Conservation (phyloP, 805 yeast species). For the Groenewaldozyma salmanticensis region DNA sequence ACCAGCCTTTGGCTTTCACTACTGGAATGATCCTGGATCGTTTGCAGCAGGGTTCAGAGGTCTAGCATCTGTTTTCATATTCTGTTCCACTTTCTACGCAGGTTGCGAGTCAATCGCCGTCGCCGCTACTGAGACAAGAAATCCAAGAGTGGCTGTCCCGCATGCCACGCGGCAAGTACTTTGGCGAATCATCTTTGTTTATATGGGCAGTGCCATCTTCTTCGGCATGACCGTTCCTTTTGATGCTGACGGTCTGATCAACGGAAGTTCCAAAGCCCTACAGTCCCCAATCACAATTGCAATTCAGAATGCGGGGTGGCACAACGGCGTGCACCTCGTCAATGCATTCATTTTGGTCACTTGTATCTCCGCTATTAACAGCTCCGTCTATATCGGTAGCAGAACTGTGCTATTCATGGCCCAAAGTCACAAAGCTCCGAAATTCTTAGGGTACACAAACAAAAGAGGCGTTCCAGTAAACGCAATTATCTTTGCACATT, state of each 20-base stretch:
- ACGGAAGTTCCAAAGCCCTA: slow-evolving; percentile 35
- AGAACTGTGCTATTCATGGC: slow-evolving; percentile 60
- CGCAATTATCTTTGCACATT: slow-evolving; percentile 46
- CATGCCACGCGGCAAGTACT: slow-evolving; percentile 50
- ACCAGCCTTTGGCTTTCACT: slow-evolving; percentile 47
- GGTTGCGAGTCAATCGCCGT: slow-evolving; percentile 54
- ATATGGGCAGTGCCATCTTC: slow-evolving; percentile 47
- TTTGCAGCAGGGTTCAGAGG: slow-evolving; percentile 37
- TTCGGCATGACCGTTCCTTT: slow-evolving; percentile 56
- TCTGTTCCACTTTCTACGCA: slow-evolving; percentile 49
- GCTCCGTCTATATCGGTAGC: slow-evolving; percentile 60
- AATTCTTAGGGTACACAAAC: slow-evolving; percentile 41
- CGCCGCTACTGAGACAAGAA: slow-evolving; percentile 55
- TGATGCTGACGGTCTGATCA: slow-evolving; percentile 36
- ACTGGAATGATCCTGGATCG: slow-evolving; percentile 49
- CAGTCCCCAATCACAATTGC: slow-evolving; percentile 44
- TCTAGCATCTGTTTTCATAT: slow-evolving; percentile 45
- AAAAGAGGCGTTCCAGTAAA: slow-evolving; percentile 55
- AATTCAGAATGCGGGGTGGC: slow-evolving; percentile 43
- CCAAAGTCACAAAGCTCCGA: slow-evolving; percentile 50
- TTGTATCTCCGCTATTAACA: slow-evolving; percentile 59
- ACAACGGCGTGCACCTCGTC: slow-evolving; percentile 41
- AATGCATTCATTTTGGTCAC: slow-evolving; percentile 56
- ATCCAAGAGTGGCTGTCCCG: slow-evolving; percentile 54
- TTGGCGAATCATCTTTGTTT: slow-evolving; percentile 44